Percentiles rank a stretch among this genome's conserved stretches.
These are phyloP conservation scores for Aphanocladium album DNA, from an alignment of 2,329 filamentous ascomycete species.

Conservation along the genomic window DNA sequence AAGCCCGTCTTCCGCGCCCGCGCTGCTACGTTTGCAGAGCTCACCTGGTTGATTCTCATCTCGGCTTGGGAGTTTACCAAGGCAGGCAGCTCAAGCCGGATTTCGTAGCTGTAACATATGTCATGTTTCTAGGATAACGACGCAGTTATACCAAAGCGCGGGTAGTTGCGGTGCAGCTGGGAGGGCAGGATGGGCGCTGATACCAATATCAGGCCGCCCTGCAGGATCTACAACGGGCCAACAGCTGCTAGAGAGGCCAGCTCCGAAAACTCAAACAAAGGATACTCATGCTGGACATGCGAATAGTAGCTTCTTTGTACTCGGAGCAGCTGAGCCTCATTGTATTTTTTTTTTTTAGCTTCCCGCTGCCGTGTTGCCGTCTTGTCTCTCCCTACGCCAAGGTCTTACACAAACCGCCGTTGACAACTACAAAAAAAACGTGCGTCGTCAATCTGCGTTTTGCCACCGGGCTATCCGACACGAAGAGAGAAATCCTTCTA, in stretches of 20 bases:
- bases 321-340: background rate
- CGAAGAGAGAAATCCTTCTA: background rate
- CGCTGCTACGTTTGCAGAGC: constrained; percentile 65
- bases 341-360: background rate
- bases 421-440: too few species aligned
- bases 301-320: background rate
- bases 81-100: background rate
- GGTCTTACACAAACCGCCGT: too few species aligned
- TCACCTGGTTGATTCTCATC: constrained; percentile 70
- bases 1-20: constrained; percentile 62
- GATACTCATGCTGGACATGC: background rate
- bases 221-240: background rate
- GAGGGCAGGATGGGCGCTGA: too few species aligned
- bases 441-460: too few species aligned
- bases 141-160: background rate
- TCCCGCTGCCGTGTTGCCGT: background rate
- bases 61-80: constrained; percentile 68
- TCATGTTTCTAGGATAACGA: too few species aligned
- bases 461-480: background rate
- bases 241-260: background rate
- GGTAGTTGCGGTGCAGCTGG: background rate
- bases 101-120: background rate
- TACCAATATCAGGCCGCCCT: background rate
- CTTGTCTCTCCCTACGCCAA: background rate
- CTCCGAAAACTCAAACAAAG: too few species aligned